phyloP scores from a whole-genome alignment of 352 stramenopile species.

The Globisporangium paddicum region DNA sequence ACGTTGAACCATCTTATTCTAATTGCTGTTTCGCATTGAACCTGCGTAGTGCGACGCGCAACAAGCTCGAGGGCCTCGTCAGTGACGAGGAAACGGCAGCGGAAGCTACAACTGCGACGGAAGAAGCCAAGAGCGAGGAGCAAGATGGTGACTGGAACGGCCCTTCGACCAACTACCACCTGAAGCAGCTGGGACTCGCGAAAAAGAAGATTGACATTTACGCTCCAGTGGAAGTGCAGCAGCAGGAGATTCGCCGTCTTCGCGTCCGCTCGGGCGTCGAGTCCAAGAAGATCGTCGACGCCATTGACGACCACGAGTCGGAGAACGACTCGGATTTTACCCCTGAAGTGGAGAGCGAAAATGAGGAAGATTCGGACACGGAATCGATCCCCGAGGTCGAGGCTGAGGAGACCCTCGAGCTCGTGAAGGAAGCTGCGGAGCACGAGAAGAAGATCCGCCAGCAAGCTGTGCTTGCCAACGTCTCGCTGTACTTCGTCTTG shows the following conservation, averaged over 20 bases:
- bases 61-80: constrained; percentile 31
- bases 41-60: constrained; percentile 22
- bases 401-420: constrained; percentile 30
- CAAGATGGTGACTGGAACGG: constrained; percentile 32
- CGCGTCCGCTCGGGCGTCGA: constrained; percentile 55
- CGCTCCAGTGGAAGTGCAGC: constrained; percentile 53
- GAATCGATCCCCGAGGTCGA: constrained; percentile 45
- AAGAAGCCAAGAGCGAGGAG: constrained; percentile 7
- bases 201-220: constrained; percentile 83
- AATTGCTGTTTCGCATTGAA: neutral
- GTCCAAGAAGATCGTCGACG: constrained; percentile 25
- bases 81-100: constrained; percentile 13
- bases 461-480: constrained; percentile 3
- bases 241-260: constrained; percentile 56
- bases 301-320: constrained; percentile 41
- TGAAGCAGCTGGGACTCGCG: constrained; percentile 66
- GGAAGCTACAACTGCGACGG: neutral
- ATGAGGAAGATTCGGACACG: constrained; percentile 33
- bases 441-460: constrained; percentile 19
- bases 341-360: constrained; percentile 26
- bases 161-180: constrained; percentile 70
- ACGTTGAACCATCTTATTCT: neutral
- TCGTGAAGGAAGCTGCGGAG: constrained; percentile 39
- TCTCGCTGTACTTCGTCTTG: constrained; percentile 28
- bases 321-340: constrained; percentile 62